phyloP scores from a whole-genome alignment of 176 grass and related monocot species.

The Musa acuminata region DNA sequence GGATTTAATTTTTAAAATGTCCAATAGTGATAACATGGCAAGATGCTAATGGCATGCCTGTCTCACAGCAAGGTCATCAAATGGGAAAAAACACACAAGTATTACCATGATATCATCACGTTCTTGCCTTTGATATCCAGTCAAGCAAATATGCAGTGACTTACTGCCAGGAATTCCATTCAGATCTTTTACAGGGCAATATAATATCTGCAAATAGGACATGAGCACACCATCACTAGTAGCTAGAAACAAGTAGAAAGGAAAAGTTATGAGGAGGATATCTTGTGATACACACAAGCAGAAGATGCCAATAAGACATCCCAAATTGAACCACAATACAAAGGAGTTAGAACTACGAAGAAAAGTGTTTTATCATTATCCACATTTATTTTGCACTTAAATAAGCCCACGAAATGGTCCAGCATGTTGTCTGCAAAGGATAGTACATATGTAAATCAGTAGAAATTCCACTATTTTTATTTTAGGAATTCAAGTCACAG shows the following conservation, averaged over 20 bases:
- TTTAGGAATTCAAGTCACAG: no score
- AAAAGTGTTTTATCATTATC: no score
- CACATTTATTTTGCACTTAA: no score
- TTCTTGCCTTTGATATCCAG: slow-evolving; percentile 63
- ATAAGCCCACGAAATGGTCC: no score
- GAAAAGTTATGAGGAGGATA: no score
- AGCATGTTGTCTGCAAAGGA: no score
- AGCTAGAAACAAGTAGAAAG: background rate
- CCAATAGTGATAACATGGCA: no score
- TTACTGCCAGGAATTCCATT: slow-evolving; percentile 58
- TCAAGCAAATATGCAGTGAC: slow-evolving; percentile 58
- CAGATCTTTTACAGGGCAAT: slow-evolving; percentile 52
- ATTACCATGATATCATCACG: slow-evolving; percentile 75
- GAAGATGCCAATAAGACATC: background rate
- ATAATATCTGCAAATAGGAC: slow-evolving; percentile 40
- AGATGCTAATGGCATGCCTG: background rate
- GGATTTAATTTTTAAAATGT: no score
- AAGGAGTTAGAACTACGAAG: no score
- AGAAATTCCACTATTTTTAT: no score
- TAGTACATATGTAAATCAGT: no score
- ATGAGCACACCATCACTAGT: slow-evolving; percentile 5
- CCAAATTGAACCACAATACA: no score
- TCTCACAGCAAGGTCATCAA: background rate
- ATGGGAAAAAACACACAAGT: background rate
- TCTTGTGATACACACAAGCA: background rate